phyloP scores from a whole-genome alignment of 306 rosid genomes.

The Castanea crenata region DNA sequence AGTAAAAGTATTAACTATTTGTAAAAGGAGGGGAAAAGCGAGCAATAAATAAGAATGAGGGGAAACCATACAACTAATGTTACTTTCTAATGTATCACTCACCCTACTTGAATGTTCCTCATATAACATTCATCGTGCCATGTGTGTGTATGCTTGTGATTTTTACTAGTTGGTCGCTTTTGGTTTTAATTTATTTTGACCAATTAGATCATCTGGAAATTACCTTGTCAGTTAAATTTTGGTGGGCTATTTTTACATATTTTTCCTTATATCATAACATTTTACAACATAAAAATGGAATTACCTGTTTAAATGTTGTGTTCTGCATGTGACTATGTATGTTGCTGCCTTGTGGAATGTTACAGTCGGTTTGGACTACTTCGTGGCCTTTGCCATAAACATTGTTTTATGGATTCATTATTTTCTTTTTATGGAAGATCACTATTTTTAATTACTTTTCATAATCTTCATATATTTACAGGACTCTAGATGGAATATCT shows the following conservation, averaged over 20 bases:
- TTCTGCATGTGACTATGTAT: neutral
- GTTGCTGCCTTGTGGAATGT: neutral
- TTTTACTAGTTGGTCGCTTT: too few species aligned
- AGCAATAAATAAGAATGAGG: neutral
- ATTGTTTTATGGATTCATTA: neutral
- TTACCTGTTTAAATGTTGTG: neutral
- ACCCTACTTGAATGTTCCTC: neutral
- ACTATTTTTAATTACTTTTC: too few species aligned
- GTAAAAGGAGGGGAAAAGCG: neutral
- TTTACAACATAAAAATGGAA: neutral
- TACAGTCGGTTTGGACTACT: neutral
- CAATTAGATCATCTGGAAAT: neutral
- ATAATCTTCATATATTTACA: too few species aligned
- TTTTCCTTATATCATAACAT: too few species aligned
- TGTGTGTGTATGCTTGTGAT: neutral
- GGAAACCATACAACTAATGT: neutral
- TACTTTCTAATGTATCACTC: neutral
- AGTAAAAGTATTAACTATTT: neutral
- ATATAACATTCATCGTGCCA: neutral
- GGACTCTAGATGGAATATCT: too few species aligned
- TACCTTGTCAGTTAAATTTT: neutral
- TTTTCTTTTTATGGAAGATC: constrained; percentile 1
- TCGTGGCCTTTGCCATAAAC: too few species aligned
- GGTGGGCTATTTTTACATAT: neutral
- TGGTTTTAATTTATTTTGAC: neutral